Evolutionary conservation across 1,139 yeast genomes (phyloP).

Genomic region (Spencermartinsiella ligniputridi): DNA sequence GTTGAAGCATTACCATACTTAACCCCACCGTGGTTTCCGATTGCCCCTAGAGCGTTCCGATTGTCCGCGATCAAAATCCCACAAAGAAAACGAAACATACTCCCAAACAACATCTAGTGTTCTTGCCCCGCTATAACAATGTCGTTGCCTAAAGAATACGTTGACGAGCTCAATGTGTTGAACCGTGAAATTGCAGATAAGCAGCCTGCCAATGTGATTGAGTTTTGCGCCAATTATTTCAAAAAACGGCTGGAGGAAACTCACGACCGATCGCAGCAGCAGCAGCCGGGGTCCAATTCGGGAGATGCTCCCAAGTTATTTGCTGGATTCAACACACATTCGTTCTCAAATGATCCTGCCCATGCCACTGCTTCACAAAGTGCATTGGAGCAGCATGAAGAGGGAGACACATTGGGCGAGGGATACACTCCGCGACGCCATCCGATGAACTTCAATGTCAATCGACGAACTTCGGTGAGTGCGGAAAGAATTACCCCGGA

Average conservation of each 20-base stretch:
- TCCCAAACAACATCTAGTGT: too few relatives aligned
- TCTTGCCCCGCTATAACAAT: too few relatives aligned
- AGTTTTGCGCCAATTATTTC: slow-evolving; percentile 73
- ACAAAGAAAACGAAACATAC: too few relatives aligned
- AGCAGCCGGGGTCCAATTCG: background rate
- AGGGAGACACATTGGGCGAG: slow-evolving; percentile 1
- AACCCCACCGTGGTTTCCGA: too few relatives aligned
- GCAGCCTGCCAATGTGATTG: slow-evolving; percentile 65
- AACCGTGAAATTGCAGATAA: slow-evolving; percentile 57
- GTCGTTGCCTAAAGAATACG: slow-evolving; percentile 39
- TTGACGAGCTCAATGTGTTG: slow-evolving; percentile 56
- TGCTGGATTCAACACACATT: slow-evolving; percentile 16
- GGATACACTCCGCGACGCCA: slow-evolving; percentile 9
- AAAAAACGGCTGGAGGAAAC: slow-evolving; percentile 51
- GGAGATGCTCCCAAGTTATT: slow-evolving; percentile 4
- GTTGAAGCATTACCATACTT: too few relatives aligned
- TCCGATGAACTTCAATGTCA: slow-evolving; percentile 46
- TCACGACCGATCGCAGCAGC: background rate
- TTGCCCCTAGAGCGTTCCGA: background rate
- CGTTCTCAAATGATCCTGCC: slow-evolving; percentile 13
- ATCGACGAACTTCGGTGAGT: slow-evolving; percentile 81
- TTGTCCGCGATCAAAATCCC: background rate
- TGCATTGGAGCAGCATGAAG: background rate
- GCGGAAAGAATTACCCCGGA: slow-evolving; percentile 50
- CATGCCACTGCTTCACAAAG: background rate